These are phyloP conservation scores for Naegleria lovaniensis DNA, from an alignment of 208 protist species.

Conservation along the genomic window DNA sequence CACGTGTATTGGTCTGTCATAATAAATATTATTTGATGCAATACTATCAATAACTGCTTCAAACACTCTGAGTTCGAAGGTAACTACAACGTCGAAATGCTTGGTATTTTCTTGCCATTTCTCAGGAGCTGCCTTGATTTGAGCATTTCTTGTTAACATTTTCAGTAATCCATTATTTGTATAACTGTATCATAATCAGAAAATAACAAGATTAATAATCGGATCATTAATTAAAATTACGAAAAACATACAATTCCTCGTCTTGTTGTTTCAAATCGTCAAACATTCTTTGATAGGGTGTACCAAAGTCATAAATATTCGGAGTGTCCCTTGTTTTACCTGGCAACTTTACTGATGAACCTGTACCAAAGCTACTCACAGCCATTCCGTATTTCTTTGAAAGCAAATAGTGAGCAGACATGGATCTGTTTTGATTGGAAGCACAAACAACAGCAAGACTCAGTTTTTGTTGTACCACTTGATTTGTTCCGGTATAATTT, in stretches of 20 bases:
- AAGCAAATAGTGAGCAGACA: slow-evolving; percentile 43
- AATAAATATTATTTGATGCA: not conserved
- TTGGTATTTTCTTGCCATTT: slow-evolving; percentile 39
- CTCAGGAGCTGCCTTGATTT: slow-evolving; percentile 46
- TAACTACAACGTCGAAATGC: slow-evolving; percentile 46
- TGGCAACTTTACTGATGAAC: slow-evolving; percentile 47
- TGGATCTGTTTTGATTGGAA: slow-evolving; percentile 47
- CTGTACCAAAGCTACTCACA: slow-evolving; percentile 45
- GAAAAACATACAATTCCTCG: slow-evolving; percentile 36
- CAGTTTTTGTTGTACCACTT: not conserved
- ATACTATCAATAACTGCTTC: slow-evolving; percentile 41
- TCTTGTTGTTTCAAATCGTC: slow-evolving; percentile 43
- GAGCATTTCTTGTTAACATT: slow-evolving; percentile 48
- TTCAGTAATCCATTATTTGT: slow-evolving; percentile 44
- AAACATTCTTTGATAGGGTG: slow-evolving; percentile 43
- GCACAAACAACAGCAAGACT: slow-evolving; percentile 46
- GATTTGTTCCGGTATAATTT: not conserved
- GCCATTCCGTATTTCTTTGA: slow-evolving; percentile 4
- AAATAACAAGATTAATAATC: slow-evolving; percentile 33
- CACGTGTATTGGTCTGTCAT: not conserved
- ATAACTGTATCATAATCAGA: slow-evolving; percentile 34
- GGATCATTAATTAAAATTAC: not conserved
- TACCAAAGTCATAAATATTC: slow-evolving; percentile 51
- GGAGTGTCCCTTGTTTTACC: slow-evolving; percentile 34
- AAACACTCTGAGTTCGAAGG: slow-evolving; percentile 48